A percentile compares a stretch with the other conserved stretches of the same genome.
Evolutionary conservation across 2,329 filamentous ascomycete genomes (phyloP).

Genomic region (Calycina marina): DNA sequence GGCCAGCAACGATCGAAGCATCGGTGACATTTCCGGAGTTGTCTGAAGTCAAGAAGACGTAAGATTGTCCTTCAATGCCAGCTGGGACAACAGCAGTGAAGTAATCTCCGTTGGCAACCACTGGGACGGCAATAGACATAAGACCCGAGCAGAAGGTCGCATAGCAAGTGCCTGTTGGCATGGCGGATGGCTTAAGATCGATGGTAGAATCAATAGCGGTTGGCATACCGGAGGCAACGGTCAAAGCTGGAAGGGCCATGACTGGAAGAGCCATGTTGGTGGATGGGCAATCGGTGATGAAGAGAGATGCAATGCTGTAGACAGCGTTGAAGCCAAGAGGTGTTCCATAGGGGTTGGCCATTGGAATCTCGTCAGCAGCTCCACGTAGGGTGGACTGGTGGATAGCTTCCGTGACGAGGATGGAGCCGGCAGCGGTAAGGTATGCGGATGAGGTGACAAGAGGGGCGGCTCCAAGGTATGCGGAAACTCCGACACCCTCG

Average conservation of each 20-base stretch:
- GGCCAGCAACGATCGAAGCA: constrained; percentile 25
- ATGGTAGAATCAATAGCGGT: constrained; percentile 11
- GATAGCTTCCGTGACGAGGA: constrained; percentile 51
- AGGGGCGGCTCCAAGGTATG: constrained; percentile 48
- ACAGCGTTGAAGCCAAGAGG: constrained; percentile 44
- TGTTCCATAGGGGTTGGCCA: constrained; percentile 44
- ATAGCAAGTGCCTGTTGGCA: constrained; percentile 18
- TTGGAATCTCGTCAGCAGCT: constrained; percentile 33
- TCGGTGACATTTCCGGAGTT: constrained; percentile 24
- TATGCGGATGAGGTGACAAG: constrained; percentile 42
- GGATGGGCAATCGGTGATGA: constrained; percentile 42
- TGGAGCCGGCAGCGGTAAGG: constrained; percentile 45
- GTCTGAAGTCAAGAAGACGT: constrained; percentile 27
- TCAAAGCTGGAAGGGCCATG: constrained; percentile 41
- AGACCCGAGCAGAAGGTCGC: constrained; percentile 24
- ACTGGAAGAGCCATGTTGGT: constrained; percentile 41
- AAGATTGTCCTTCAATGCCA: constrained; percentile 25
- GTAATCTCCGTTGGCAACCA: constrained; percentile 16
- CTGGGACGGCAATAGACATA: constrained; percentile 22
- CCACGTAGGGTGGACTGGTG: constrained; percentile 47
- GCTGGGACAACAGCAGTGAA: constrained; percentile 20
- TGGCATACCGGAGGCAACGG: constrained; percentile 16
- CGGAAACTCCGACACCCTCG: constrained; percentile 42
- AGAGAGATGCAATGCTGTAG: constrained; percentile 46
- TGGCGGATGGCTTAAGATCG: constrained; percentile 15